Percentiles rank a stretch among this genome's conserved stretches.
Evolutionary conservation across 495 filamentous ascomycete species (phyloP).

Genomic region (Aspergillus campestris): DNA sequence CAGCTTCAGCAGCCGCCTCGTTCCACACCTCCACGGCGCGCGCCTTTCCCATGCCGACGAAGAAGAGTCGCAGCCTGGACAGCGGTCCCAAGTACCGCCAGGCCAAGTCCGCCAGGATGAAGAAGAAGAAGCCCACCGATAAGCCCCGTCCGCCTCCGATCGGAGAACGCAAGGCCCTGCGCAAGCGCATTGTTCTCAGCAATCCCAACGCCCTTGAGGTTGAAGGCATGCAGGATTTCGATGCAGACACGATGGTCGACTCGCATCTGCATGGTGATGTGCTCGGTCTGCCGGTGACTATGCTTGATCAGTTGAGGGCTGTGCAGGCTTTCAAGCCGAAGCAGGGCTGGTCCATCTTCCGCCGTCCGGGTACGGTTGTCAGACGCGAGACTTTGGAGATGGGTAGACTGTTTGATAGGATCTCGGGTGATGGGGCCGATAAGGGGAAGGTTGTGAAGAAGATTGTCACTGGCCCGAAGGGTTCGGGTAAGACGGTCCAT

Average conservation of each 20-base stretch:
- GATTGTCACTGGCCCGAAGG: constrained; percentile 64
- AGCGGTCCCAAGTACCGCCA: constrained; percentile 25
- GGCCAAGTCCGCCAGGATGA: constrained; percentile 39
- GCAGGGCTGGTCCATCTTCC: constrained; percentile 83
- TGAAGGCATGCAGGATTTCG: constrained; percentile 52
- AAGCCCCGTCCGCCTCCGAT: constrained; percentile 45
- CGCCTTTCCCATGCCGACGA: constrained; percentile 28
- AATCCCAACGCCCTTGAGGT: constrained; percentile 88
- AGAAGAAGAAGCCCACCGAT: constrained; percentile 34
- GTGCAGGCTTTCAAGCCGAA: constrained; percentile 84
- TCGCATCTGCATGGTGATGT: constrained; percentile 52
- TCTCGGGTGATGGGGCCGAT: constrained; percentile 35
- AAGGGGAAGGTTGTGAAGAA: constrained; percentile 52
- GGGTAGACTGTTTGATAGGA: constrained; percentile 49
- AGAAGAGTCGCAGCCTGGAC: constrained; percentile 28
- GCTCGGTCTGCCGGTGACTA: constrained; percentile 54
- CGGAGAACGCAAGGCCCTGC: constrained; percentile 78
- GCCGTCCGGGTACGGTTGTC: constrained; percentile 66
- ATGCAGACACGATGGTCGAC: constrained; percentile 44
- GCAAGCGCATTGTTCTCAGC: constrained; percentile 82
- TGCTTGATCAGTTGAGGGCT: constrained; percentile 71
- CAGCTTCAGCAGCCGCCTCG: constrained; percentile 25
- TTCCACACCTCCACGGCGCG: constrained; percentile 38
- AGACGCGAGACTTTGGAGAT: constrained; percentile 67
- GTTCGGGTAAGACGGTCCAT: constrained; percentile 77